Percentiles rank a stretch among this genome's conserved stretches.
Evolutionary conservation across 2,329 filamentous ascomycete species (phyloP).

Genomic region (Chrysoporthe austroafricana): DNA sequence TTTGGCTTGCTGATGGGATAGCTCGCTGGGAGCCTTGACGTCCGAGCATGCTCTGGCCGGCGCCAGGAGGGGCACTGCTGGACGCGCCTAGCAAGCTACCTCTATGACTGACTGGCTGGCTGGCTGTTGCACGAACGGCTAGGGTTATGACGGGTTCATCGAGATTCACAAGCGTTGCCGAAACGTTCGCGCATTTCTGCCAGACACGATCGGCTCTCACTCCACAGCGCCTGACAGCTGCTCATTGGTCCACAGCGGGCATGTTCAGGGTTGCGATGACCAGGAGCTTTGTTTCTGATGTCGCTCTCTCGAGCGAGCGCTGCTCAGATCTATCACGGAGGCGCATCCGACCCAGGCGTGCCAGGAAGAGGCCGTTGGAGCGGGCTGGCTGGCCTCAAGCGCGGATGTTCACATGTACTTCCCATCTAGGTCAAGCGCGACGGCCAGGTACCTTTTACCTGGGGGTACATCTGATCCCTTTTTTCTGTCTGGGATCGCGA

Average conservation of each 20-base stretch:
- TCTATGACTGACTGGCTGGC: neutral
- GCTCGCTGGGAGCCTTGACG: no score
- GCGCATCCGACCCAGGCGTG: neutral
- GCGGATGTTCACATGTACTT: conserved; percentile 19
- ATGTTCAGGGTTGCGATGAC: neutral
- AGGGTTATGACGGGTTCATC: neutral
- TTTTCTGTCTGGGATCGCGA: conserved; percentile 26
- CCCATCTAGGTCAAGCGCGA: conserved; percentile 23
- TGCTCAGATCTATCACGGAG: neutral
- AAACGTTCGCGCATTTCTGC: neutral
- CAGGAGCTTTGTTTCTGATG: neutral
- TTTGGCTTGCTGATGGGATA: no score
- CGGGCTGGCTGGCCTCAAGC: conserved; percentile 1
- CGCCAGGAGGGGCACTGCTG: no score
- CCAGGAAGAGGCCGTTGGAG: neutral
- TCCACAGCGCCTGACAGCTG: neutral
- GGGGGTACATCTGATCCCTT: conserved; percentile 19
- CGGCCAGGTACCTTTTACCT: conserved; percentile 21
- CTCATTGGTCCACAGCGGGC: neutral
- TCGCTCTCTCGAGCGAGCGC: neutral
- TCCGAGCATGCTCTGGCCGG: no score
- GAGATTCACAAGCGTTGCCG: neutral
- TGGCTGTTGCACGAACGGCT: neutral
- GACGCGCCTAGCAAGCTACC: no score
- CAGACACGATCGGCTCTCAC: neutral